A percentile compares a stretch with the other conserved stretches of the same genome.
These are phyloP conservation scores for Tetradesmus lagerheimii DNA, from an alignment of 139 green algal genomes.

Conservation along the genomic window DNA sequence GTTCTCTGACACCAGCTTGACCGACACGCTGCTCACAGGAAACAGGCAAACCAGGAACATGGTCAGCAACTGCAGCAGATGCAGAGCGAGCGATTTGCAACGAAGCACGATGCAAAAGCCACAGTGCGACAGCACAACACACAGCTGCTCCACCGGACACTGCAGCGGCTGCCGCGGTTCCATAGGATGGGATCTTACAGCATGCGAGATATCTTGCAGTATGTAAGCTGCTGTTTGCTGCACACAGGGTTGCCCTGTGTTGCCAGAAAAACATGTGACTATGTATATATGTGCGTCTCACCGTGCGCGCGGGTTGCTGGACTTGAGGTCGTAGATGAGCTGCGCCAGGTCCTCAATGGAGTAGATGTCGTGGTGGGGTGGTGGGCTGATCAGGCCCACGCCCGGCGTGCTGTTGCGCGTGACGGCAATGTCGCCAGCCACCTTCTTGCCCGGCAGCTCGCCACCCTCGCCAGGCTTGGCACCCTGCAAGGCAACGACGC, in stretches of 20 bases:
- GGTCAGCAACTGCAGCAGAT: background rate
- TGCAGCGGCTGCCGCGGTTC: too few species aligned
- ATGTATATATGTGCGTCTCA: background rate
- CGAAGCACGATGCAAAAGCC: too few species aligned
- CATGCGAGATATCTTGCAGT: too few species aligned
- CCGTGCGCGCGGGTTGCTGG: slow-evolving; percentile 75
- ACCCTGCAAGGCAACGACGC: slow-evolving; percentile 51
- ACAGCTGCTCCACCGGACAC: too few species aligned
- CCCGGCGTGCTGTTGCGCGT: slow-evolving; percentile 91
- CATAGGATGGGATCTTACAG: too few species aligned
- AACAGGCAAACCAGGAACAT: background rate
- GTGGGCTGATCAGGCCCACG: slow-evolving; percentile 98
- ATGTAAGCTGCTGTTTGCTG: too few species aligned
- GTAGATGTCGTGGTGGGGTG: slow-evolving; percentile 99
- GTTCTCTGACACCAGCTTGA: slow-evolving; percentile 97
- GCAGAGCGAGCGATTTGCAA: too few species aligned
- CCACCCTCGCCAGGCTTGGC: slow-evolving; percentile 90
- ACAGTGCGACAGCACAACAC: too few species aligned
- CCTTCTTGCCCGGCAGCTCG: slow-evolving; percentile 94
- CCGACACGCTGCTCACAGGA: slow-evolving; percentile 64
- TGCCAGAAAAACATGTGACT: too few species aligned
- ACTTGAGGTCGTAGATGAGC: slow-evolving; percentile 98
- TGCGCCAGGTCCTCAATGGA: slow-evolving; percentile 99
- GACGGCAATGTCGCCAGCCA: slow-evolving; percentile 88
- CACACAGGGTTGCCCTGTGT: too few species aligned